Evolutionary conservation across 305 asterid species (phyloP).

Genomic region (Striga hermonthica): DNA sequence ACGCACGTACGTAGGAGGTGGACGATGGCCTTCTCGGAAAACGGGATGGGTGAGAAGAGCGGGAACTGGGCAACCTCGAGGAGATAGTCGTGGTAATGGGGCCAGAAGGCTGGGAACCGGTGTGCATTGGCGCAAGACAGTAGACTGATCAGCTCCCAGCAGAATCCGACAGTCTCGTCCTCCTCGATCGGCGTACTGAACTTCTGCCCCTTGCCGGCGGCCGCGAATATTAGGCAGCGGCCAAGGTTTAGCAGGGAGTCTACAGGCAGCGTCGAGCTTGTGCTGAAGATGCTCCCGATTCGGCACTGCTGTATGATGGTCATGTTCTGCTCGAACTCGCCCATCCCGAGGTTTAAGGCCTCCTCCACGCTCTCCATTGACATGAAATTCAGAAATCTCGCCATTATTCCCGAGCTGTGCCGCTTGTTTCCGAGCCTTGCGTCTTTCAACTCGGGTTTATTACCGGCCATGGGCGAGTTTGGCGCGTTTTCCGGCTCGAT

Average conservation of each 20-base stretch:
- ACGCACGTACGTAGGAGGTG: conserved; percentile 65
- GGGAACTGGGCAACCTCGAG: conserved; percentile 74
- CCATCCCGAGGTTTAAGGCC: conserved; percentile 63
- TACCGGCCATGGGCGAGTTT: background rate
- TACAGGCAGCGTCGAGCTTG: conserved; percentile 61
- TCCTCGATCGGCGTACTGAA: conserved; percentile 88
- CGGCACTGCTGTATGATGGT: conserved; percentile 78
- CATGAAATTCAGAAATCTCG: conserved; percentile 54
- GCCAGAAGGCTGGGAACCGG: conserved; percentile 71
- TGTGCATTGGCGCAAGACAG: conserved; percentile 54
- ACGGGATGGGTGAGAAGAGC: conserved; percentile 75
- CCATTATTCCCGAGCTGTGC: conserved; percentile 50
- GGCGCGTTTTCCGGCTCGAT: conserved; percentile 47
- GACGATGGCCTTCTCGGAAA: conserved; percentile 68
- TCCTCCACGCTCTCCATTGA: conserved; percentile 92
- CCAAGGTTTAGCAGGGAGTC: conserved; percentile 75
- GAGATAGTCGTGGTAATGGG: conserved; percentile 71
- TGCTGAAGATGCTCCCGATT: conserved; percentile 74
- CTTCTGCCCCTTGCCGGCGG: conserved; percentile 83
- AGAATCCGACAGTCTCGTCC: conserved; percentile 77
- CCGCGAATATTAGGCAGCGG: conserved; percentile 75
- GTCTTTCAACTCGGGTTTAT: conserved; percentile 37
- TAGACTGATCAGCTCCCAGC: conserved; percentile 75
- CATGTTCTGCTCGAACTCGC: conserved; percentile 79
- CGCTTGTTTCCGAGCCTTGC: conserved; percentile 37